Percentiles rank a stretch among this genome's conserved stretches.
Conservation (phyloP, 345 rosid genomes). For the Hibiscus tridactylites region DNA sequence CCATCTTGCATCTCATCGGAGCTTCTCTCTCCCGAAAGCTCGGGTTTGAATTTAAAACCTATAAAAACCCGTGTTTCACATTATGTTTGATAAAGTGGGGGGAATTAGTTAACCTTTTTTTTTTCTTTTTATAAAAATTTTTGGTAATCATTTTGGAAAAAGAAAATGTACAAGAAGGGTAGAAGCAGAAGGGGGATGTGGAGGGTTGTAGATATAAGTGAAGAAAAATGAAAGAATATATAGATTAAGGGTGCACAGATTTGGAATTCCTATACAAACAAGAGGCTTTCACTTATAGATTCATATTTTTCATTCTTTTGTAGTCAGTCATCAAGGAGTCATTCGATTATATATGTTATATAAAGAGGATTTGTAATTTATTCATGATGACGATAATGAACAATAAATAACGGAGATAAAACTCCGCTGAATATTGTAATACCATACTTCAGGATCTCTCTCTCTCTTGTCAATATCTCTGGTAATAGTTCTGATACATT, state of each 20-base stretch:
- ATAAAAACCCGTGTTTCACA: slow-evolving; percentile 63
- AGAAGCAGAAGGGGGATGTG: slow-evolving; percentile 5
- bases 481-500: too few species aligned
- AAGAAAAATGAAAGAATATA: too few species aligned
- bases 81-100: slow-evolving; percentile 5
- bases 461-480: too few species aligned
- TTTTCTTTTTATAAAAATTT: neutral
- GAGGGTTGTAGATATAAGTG: too few species aligned
- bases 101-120: neutral
- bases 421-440: neutral
- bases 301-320: neutral
- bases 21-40: slow-evolving; percentile 95
- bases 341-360: neutral
- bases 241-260: too few species aligned
- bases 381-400: slow-evolving; percentile 18
- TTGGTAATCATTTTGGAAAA: neutral
- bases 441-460: too few species aligned
- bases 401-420: slow-evolving; percentile 16
- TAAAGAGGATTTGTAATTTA: slow-evolving; percentile 1
- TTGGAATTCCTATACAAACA: too few species aligned
- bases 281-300: neutral
- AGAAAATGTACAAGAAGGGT: slow-evolving; percentile 1
- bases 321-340: neutral
- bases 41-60: slow-evolving; percentile 96
- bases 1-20: slow-evolving; percentile 87